Percentiles rank a stretch among this genome's conserved stretches.
Evolutionary conservation across 2,329 filamentous ascomycete genomes (phyloP).

Genomic region (Cercospora sesami): DNA sequence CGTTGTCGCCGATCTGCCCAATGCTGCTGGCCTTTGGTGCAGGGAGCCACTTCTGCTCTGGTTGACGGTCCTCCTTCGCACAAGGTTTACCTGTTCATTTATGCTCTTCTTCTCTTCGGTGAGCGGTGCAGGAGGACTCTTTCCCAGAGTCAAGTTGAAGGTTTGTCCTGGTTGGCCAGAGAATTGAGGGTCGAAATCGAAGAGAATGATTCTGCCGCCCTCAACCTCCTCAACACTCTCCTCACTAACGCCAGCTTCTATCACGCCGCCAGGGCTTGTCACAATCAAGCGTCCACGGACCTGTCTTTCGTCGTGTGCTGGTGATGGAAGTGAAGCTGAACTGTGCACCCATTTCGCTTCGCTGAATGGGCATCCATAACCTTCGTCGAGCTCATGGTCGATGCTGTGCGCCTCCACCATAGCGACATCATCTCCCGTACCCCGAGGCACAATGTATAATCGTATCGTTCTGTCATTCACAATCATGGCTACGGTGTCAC

Average conservation of each 20-base stretch:
- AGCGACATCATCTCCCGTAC: conserved; percentile 31
- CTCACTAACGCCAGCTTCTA: conserved; percentile 33
- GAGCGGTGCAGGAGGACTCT: conserved; percentile 37
- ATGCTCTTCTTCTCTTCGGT: conserved; percentile 40
- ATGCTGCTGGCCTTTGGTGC: conserved; percentile 35
- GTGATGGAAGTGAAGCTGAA: conserved; percentile 32
- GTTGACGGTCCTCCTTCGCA: conserved; percentile 40
- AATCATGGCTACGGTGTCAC: conserved; percentile 42
- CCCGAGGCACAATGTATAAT: conserved; percentile 40
- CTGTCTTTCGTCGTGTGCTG: conserved; percentile 28
- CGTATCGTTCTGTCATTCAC: conserved; percentile 42
- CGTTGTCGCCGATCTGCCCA: conserved; percentile 40
- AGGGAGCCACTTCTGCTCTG: conserved; percentile 37
- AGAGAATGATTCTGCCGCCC: conserved; percentile 41
- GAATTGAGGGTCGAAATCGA: conserved; percentile 31
- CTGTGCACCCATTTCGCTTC: conserved; percentile 41
- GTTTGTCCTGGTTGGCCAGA: conserved; percentile 42
- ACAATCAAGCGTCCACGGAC: conserved; percentile 40
- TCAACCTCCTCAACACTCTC: conserved; percentile 40
- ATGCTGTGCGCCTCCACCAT: conserved; percentile 42
- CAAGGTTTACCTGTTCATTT: conserved; percentile 39
- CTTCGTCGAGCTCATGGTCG: conserved; percentile 42
- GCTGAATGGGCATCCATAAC: conserved; percentile 42
- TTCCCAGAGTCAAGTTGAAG: conserved; percentile 39
- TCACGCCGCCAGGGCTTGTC: conserved; percentile 40